These are phyloP conservation scores for Cryptococcus jaspeensis DNA, from an alignment of 1,284 basidiomycete genomes.

Conservation along the genomic window DNA sequence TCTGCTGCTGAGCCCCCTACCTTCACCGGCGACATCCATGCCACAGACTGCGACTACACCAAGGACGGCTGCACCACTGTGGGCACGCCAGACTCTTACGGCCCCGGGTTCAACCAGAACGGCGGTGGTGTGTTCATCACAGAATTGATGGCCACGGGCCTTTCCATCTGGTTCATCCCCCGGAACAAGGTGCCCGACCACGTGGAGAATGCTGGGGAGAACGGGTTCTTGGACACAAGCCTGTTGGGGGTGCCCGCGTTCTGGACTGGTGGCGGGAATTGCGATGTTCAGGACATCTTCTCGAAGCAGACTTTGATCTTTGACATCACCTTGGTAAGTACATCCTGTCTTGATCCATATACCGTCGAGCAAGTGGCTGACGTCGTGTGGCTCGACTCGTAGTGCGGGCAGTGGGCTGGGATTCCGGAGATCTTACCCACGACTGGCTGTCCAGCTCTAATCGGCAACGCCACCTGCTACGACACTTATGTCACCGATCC, in stretches of 20 bases:
- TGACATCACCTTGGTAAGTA: conserved; percentile 61
- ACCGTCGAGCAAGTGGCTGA: neutral
- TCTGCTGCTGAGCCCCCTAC: conserved; percentile 35
- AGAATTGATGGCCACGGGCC: conserved; percentile 62
- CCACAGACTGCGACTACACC: conserved; percentile 61
- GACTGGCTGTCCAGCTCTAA: conserved; percentile 56
- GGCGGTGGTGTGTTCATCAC: conserved; percentile 61
- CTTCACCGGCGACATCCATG: conserved; percentile 36
- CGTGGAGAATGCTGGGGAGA: conserved; percentile 55
- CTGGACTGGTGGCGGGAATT: no score
- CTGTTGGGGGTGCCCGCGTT: no score
- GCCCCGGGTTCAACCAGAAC: conserved; percentile 28
- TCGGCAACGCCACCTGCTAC: conserved; percentile 54
- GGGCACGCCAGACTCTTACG: no score
- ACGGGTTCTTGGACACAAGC: conserved; percentile 62
- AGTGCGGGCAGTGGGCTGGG: conserved; percentile 56
- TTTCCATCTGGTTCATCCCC: conserved; percentile 71
- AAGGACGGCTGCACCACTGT: conserved; percentile 22
- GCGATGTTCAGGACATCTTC: conserved; percentile 62
- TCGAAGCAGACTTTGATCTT: conserved; percentile 64
- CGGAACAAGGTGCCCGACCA: conserved; percentile 59
- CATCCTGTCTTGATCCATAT: neutral
- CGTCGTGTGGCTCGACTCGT: neutral
- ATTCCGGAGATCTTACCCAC: conserved; percentile 57
- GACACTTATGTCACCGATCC: conserved; percentile 64